Evolutionary conservation across 163 green algal species (phyloP).

Genomic region (Volvox carteri): DNA sequence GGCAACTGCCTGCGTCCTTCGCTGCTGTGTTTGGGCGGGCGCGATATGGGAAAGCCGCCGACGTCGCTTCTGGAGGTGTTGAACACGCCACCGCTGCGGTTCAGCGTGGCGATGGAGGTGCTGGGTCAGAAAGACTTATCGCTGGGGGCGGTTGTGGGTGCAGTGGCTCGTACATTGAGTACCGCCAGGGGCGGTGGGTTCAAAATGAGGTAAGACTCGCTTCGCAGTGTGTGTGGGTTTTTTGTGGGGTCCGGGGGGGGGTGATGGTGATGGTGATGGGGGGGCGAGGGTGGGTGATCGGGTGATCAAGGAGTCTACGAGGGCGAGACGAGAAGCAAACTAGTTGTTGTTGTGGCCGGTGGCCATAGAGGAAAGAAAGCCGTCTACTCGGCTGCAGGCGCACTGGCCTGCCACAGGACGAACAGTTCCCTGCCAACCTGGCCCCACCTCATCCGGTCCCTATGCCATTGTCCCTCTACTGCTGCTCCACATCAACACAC

Average conservation of each 20-base stretch:
- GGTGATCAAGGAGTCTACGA: too few species aligned
- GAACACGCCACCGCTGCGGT: slow-evolving; percentile 14
- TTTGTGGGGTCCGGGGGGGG: too few species aligned
- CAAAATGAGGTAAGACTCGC: not conserved
- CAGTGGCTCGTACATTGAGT: not conserved
- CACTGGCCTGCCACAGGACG: too few species aligned
- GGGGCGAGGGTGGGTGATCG: too few species aligned
- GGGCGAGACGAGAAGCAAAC: too few species aligned
- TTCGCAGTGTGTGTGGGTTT: too few species aligned
- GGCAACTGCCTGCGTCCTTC: slow-evolving; percentile 9
- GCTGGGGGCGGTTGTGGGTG: not conserved
- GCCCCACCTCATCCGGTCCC: too few species aligned
- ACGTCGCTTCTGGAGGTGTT: slow-evolving; percentile 24
- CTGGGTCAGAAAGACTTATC: not conserved
- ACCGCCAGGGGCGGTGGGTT: not conserved
- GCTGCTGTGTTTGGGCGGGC: slow-evolving; percentile 13
- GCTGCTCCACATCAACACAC: not conserved
- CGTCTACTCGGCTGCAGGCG: too few species aligned
- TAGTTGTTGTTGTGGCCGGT: not conserved
- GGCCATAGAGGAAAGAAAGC: not conserved
- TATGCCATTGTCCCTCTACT: too few species aligned
- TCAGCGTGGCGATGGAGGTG: slow-evolving; percentile 17
- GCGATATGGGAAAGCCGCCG: not conserved
- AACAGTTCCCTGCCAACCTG: too few species aligned
- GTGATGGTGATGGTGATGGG: too few species aligned